phyloP scores from a whole-genome alignment of 495 filamentous ascomycete genomes.

The Aspergillus ellipticus region DNA sequence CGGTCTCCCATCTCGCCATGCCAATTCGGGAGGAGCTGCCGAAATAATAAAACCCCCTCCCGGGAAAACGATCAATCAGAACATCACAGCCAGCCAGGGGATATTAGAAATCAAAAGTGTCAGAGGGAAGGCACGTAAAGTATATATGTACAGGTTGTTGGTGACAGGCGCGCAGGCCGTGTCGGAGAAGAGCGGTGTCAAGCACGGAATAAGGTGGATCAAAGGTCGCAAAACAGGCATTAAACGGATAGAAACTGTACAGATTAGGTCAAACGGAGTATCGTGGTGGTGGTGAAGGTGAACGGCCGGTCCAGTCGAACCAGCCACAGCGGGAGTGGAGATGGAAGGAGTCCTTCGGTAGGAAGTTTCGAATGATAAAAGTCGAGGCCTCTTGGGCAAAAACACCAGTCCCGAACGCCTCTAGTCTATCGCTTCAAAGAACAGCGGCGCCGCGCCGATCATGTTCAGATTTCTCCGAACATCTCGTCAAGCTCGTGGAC shows the following conservation, averaged over 20 bases:
- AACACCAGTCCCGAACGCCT: neutral
- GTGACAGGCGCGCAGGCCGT: constrained; percentile 21
- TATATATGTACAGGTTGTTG: constrained; percentile 42
- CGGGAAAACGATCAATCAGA: constrained; percentile 7
- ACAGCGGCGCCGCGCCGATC: neutral
- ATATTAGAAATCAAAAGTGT: constrained; percentile 17
- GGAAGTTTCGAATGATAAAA: neutral
- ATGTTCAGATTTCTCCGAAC: constrained; percentile 52
- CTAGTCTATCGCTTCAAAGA: neutral
- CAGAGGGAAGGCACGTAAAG: constrained; percentile 7
- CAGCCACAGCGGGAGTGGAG: constrained; percentile 3
- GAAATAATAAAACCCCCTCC: constrained; percentile 2
- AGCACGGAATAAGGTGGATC: neutral
- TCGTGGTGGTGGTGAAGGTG: neutral
- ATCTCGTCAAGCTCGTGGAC: constrained; percentile 91
- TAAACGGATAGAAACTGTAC: constrained; percentile 29
- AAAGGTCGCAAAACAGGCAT: constrained; percentile 8
- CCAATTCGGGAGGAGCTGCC: neutral
- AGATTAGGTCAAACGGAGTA: constrained; percentile 14
- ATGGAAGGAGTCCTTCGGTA: neutral
- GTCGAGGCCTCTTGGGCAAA: neutral
- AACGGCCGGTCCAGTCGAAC: neutral
- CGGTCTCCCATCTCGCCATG: neutral
- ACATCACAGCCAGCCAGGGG: constrained; percentile 12
- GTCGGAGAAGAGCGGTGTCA: constrained; percentile 5